Evolutionary conservation across 441 rosid species (phyloP).

Genomic region (Brassica balearica): DNA sequence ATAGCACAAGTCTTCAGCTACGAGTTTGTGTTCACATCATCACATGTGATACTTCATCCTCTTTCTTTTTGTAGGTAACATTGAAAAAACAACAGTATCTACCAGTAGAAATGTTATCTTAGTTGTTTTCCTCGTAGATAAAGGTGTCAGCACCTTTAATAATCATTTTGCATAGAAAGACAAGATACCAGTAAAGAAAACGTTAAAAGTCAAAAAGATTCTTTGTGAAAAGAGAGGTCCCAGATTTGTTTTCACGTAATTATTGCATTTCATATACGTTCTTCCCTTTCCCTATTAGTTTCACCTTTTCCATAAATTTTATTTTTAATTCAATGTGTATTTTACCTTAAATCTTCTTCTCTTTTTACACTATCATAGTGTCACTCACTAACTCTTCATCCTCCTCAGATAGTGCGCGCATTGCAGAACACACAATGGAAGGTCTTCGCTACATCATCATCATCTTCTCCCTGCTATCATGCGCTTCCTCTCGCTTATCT

Average conservation of each 20-base stretch:
- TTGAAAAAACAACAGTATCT: background rate
- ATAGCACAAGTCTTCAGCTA: slow-evolving; percentile 37
- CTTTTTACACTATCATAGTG: background rate
- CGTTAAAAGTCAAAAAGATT: slow-evolving; percentile 47
- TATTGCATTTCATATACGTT: slow-evolving; percentile 45
- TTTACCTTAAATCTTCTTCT: background rate
- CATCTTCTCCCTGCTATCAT: slow-evolving; percentile 35
- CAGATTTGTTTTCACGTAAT: slow-evolving; percentile 32
- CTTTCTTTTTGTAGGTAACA: background rate
- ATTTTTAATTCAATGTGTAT: background rate
- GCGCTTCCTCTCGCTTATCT: slow-evolving; percentile 20
- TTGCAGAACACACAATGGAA: slow-evolving; percentile 33
- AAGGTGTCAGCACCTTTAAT: slow-evolving; percentile 37
- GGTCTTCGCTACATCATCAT: slow-evolving; percentile 17
- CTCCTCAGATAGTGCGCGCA: slow-evolving; percentile 41
- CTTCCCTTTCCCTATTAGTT: slow-evolving; percentile 8
- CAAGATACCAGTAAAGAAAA: slow-evolving; percentile 24
- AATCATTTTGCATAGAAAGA: slow-evolving; percentile 36
- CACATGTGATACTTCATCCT: slow-evolving; percentile 17
- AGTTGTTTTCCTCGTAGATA: slow-evolving; percentile 38
- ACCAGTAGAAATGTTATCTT: background rate
- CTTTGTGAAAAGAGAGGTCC: slow-evolving; percentile 42
- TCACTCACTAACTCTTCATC: slow-evolving; percentile 27
- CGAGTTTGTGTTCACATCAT: slow-evolving; percentile 23
- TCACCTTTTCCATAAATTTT: background rate